These are phyloP conservation scores for Botrytis sinoallii DNA, from an alignment of 2,329 filamentous ascomycete genomes.

Conservation along the genomic window DNA sequence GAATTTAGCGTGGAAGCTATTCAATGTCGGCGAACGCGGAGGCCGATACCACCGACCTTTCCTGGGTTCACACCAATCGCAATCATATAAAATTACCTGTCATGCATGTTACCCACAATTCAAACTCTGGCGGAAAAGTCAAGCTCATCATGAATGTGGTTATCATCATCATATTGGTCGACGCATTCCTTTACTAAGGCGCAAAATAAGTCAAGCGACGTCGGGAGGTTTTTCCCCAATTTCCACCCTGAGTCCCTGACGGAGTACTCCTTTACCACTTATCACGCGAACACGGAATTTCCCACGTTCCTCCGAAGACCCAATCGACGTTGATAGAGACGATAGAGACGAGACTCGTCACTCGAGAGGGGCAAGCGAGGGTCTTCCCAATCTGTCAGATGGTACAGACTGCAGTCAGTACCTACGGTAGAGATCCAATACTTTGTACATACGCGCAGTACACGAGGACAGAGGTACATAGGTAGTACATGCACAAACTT, in stretches of 20 bases:
- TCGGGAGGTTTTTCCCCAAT: neutral
- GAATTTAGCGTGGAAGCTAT: neutral
- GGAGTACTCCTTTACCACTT: neutral
- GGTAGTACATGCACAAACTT: neutral
- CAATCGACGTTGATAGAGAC: neutral
- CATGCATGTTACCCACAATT: neutral
- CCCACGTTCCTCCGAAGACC: neutral
- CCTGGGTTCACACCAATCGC: neutral
- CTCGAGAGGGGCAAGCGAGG: neutral
- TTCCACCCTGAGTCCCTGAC: neutral
- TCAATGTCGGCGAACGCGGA: conserved; percentile 5
- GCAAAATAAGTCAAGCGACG: neutral
- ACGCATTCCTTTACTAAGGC: neutral
- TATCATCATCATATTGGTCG: neutral
- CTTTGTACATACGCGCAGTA: neutral
- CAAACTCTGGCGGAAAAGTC: neutral
- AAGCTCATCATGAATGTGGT: neutral
- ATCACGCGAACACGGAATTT: neutral
- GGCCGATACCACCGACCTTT: conserved; percentile 11
- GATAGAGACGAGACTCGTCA: too few species aligned
- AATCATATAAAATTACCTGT: neutral
- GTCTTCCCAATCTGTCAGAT: neutral
- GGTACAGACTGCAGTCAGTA: neutral
- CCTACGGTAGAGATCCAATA: neutral
- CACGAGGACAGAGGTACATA: too few species aligned